Base-by-base conservation (phyloP, 768 basidiomycete species). In the Suillus luteus region DNA sequence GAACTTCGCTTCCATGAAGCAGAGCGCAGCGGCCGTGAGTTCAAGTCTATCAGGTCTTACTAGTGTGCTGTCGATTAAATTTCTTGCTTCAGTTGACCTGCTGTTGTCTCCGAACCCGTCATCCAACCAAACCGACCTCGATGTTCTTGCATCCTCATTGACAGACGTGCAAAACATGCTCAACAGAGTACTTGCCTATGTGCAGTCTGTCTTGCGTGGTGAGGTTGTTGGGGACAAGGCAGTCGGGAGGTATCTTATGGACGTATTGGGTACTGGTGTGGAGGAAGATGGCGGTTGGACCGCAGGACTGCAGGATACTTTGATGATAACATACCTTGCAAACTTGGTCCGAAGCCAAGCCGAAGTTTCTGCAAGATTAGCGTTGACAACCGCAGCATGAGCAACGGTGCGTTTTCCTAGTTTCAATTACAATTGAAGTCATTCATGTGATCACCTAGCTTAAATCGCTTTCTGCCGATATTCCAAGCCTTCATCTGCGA, bases 281-380 rank as follows among this genome's bases (percentile, higher is more conserved):
- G 87, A 90, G 40, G 91, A 90, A 76, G 88, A 87, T 71, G 85
- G 81, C 64, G 85, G 84, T 5, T 95, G 94, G 81, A 89, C 91
- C 70, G 79, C 86, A 11, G 87, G 88, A 67, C 77, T 93, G 68
- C 92, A 93, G 87, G 96, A 98, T 72, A 93, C 90, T 31, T 81
- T 99, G 67, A 96, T 96, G 91, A 86, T 99, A 63, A 91, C 93
- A 61, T 99, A 98, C 78, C 82, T 99, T 69, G 92, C 93, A 31
- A 96, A 94, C 75, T 84, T 99, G 69, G 90, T 97, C 64, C 87
- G 95, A 69, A 88, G 93, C 62, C 96, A 99, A 79, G 91, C 93
- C 57, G 96, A 98, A 76, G 87, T 97, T 41, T 93, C 94, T 2
- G 86, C 92, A 38, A 86, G 96, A 70, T 79, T 98, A 75, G 91